Evolutionary conservation across 2,329 filamentous ascomycete genomes (phyloP).

Genomic region (Lachnellula willkommii): DNA sequence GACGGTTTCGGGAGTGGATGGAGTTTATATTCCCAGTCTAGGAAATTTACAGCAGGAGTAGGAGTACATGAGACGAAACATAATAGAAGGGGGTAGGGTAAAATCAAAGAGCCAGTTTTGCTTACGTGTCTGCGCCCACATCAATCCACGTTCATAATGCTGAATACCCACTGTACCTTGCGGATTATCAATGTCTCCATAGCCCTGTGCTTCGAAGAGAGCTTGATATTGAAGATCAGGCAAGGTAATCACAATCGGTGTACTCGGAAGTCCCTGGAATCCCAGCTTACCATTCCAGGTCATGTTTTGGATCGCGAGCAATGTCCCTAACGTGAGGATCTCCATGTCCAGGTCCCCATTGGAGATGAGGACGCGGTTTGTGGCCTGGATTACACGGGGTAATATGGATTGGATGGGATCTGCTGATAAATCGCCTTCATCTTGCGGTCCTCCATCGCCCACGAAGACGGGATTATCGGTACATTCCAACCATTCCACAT

Average conservation of each 20-base stretch:
- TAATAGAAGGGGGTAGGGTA: too few relatives aligned
- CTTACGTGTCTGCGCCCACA: conserved; percentile 33
- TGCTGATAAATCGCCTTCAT: conserved; percentile 32
- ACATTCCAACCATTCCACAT: conserved; percentile 40
- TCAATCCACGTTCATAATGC: conserved; percentile 34
- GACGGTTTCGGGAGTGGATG: too few relatives aligned
- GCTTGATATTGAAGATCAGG: conserved; percentile 19
- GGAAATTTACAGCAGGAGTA: too few relatives aligned
- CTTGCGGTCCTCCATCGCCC: conserved; percentile 21
- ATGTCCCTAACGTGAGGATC: conserved; percentile 45
- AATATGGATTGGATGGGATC: conserved; percentile 39
- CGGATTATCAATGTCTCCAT: conserved; percentile 48
- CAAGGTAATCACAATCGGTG: conserved; percentile 18
- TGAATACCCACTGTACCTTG: conserved; percentile 35
- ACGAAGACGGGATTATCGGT: conserved; percentile 38
- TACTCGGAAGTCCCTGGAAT: conserved; percentile 37
- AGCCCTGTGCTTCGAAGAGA: conserved; percentile 12
- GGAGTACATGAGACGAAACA: too few relatives aligned
- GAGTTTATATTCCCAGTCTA: too few relatives aligned
- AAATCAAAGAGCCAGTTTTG: too few relatives aligned
- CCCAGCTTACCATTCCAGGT: conserved; percentile 47
- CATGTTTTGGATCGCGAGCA: conserved; percentile 49
- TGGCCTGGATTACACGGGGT: conserved; percentile 44
- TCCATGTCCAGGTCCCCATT: conserved; percentile 44
- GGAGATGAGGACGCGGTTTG: conserved; percentile 47